phyloP scores from a whole-genome alignment of 352 stramenopile species.

The Globisporangium solare region DNA sequence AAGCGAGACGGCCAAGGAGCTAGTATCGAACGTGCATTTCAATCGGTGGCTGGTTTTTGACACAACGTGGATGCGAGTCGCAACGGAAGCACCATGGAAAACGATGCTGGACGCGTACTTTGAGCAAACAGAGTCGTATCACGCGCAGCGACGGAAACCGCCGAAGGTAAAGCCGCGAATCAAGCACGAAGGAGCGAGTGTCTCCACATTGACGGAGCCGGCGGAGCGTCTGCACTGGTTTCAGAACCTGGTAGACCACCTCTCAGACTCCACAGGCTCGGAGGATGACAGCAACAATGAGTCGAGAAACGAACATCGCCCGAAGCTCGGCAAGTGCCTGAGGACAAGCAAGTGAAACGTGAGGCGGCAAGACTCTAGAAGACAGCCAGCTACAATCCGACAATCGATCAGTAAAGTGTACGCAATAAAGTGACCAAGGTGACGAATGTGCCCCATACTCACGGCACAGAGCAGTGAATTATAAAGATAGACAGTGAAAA shows the following conservation, averaged over 20 bases:
- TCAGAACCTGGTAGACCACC: background rate
- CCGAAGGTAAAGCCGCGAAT: background rate
- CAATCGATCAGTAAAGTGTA: no score
- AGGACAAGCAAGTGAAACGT: background rate
- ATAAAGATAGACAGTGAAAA: constrained; percentile 7
- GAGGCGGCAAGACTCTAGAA: no score
- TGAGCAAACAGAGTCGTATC: background rate
- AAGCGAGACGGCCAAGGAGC: background rate
- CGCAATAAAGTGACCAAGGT: no score
- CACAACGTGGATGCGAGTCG: background rate
- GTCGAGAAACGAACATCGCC: background rate
- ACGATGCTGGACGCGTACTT: constrained; percentile 6
- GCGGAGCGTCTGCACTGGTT: background rate
- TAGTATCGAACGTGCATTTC: constrained; percentile 3
- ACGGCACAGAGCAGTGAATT: background rate
- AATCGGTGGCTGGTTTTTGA: constrained; percentile 1
- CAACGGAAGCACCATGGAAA: constrained; percentile 2
- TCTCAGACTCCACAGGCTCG: background rate
- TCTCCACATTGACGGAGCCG: background rate
- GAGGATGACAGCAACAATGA: background rate
- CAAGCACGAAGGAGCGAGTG: background rate
- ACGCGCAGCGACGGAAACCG: background rate
- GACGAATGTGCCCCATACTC: no score
- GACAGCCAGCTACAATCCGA: no score
- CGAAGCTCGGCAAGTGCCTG: background rate